Base-by-base conservation (phyloP, 192 early-diverging fungal genomes). In the Spinellus fusiger region DNA sequence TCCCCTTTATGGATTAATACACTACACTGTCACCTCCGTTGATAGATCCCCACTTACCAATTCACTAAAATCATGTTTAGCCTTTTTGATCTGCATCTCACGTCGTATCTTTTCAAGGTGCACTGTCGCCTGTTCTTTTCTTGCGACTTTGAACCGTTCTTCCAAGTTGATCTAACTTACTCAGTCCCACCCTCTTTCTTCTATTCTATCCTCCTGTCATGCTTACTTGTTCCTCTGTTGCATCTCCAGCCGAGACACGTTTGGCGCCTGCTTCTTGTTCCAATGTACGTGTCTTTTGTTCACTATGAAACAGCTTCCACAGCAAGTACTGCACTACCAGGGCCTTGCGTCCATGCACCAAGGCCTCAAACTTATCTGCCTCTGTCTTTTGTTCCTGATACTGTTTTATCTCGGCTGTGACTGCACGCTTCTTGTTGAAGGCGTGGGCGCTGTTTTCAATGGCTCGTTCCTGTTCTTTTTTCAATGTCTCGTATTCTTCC, bases 361-460 rank as follows among this genome's bases (percentile, higher is more conserved):
- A 56, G 12, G 74, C 73, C 54, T 91, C 86, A 71, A 88, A 98
- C 16, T 82, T 72, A 47, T 94, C 91, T 15, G 91, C 90, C 59
- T 99, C 93, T 23, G 88, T 87, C 61, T 94, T 93, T 69, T 98
- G 93, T 64, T 92, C 92, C 44, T 84, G 79, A 66, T 93, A 93
- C 57, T 94, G 88, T 72, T 95, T 96, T 63, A 97, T 89, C 62
- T 99, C 95, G 0, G 86, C 78, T 23, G 81, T 88, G 15, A 99
- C 87, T 2, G 86, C 90, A 44, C 91, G 85, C 67, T 94, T 94
- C 61, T 89, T 92, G 65, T 92, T 93, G 68, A 95, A 94, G 31
- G 89, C 93, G 66, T 91, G 85, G 4, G 89, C 84, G 16, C 89
- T 92, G 47, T 84, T 87, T 66, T 98, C 96, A 3, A 89, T 89